Base-by-base conservation (phyloP, 495 filamentous ascomycete species). In the Penicillium cataractarum region DNA sequence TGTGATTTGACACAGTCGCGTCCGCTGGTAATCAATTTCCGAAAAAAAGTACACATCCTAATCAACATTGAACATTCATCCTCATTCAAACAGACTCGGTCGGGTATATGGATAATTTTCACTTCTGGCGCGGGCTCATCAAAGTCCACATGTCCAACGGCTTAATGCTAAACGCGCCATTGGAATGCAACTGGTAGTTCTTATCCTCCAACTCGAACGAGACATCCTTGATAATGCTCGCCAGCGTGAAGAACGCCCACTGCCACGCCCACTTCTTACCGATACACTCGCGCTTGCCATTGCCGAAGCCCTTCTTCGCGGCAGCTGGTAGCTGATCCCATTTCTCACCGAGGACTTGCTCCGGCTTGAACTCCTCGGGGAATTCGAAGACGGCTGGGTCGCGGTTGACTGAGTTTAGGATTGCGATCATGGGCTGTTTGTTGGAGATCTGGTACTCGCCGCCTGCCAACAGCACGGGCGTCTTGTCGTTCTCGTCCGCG, bases 241-340 rank as follows among this genome's bases (percentile, higher is more conserved):
- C 74, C 10, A 83, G 57, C 0, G 74, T 74, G 49, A 76, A 69
- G 62, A 81, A 61, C 29, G 73, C 76, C 81, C 81, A 83, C 65
- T 89, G 83, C 86, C 83, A 87, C 4, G 89, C 89, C 78, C 86
- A 89, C 61, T 84, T 70, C 65, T 81, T 84, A 6, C 89, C 89
- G 49, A 88, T 83, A 61, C 89, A 92, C 64, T 82, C 81, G 39
- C 89, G 71, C 78, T 87, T 87, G 21, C 89, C 89, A 61, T 90
- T 90, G 2, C 89, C 89, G 57, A 89, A 92, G 39, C 78, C 79
- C 64, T 88, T 90, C 83, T 87, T 89, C 8, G 84, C 86, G 0
- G 78, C 83, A 6, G 71, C 62, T 0, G 87, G 88, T 42, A 90
- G 69, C 24, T 69, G 73, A 10, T 87, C 83, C 69, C 87, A 91